These are phyloP conservation scores for Pichia sp. DNA, from an alignment of 1,139 yeast genomes.

Conservation along the genomic window DNA sequence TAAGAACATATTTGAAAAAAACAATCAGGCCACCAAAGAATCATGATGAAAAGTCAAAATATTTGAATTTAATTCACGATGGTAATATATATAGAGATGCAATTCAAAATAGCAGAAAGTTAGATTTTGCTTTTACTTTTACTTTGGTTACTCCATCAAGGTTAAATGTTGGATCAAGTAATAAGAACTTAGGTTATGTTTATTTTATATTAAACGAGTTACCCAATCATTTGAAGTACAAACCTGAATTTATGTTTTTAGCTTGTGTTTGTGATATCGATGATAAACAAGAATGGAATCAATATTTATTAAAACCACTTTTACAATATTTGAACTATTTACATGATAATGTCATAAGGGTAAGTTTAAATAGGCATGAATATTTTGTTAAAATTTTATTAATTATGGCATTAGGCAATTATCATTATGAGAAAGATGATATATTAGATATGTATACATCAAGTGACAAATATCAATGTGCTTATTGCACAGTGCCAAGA, in stretches of 20 bases:
- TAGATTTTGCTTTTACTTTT: constrained; percentile 13
- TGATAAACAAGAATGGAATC: neutral
- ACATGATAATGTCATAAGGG: constrained; percentile 1
- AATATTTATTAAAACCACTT: constrained; percentile 2
- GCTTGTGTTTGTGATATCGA: constrained; percentile 1
- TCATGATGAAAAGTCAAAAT: neutral
- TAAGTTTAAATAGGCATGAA: constrained; percentile 13
- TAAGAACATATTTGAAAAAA: constrained; percentile 9
- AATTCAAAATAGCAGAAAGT: neutral
- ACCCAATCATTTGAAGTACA: constrained; percentile 7
- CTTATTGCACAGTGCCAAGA: constrained; percentile 6
- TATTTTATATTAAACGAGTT: constrained; percentile 10
- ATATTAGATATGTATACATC: constrained; percentile 1
- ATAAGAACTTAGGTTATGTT: neutral
- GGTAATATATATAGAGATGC: constrained; percentile 7
- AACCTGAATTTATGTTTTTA: constrained; percentile 11
- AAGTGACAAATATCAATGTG: constrained; percentile 3
- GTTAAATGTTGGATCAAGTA: neutral
- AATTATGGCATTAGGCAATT: constrained; percentile 3
- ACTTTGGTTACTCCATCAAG: constrained; percentile 4
- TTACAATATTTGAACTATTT: constrained; percentile 5
- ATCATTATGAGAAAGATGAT: neutral
- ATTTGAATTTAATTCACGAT: constrained; percentile 5
- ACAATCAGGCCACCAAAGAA: constrained; percentile 8
- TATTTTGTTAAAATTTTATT: constrained; percentile 6